phyloP scores from a whole-genome alignment of 352 stramenopile species.

The Pythium phragmiticola region DNA sequence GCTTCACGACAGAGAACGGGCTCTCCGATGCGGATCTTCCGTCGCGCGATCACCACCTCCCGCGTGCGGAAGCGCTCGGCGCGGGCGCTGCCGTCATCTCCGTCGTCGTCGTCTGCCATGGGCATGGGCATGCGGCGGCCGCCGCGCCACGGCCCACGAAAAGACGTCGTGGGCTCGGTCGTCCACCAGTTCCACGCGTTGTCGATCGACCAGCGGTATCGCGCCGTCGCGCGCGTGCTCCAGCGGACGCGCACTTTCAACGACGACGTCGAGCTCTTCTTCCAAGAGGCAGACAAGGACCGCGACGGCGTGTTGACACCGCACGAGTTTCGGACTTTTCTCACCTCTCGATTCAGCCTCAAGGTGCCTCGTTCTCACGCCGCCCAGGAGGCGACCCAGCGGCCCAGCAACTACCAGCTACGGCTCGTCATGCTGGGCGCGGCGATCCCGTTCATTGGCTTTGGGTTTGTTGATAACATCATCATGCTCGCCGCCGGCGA shows the following conservation, averaged over 20 bases:
- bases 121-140: constrained; percentile 24
- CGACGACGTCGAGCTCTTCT: constrained; percentile 66
- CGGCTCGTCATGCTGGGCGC: constrained; percentile 77
- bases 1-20: not conserved
- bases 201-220: constrained; percentile 55
- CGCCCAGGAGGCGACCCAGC: constrained; percentile 35
- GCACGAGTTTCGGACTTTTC: constrained; percentile 63
- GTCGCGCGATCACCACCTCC: constrained; percentile 19
- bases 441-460: constrained; percentile 80
- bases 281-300: constrained; percentile 70
- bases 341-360: constrained; percentile 67
- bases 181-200: constrained; percentile 63
- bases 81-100: constrained; percentile 2
- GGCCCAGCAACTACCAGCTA: constrained; percentile 62
- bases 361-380: constrained; percentile 39
- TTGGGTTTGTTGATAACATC: constrained; percentile 86
- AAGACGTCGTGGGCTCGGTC: constrained; percentile 37
- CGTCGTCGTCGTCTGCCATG: not conserved
- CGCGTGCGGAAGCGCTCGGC: constrained; percentile 24
- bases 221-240: constrained; percentile 49
- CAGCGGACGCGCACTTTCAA: constrained; percentile 38
- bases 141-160: constrained; percentile 2
- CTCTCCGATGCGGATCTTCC: constrained; percentile 24
- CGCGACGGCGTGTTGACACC: constrained; percentile 60
- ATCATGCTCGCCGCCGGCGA: constrained; percentile 91